Evolutionary conservation across 352 stramenopile genomes (phyloP).

Genomic region (Globisporangium nagaii): DNA sequence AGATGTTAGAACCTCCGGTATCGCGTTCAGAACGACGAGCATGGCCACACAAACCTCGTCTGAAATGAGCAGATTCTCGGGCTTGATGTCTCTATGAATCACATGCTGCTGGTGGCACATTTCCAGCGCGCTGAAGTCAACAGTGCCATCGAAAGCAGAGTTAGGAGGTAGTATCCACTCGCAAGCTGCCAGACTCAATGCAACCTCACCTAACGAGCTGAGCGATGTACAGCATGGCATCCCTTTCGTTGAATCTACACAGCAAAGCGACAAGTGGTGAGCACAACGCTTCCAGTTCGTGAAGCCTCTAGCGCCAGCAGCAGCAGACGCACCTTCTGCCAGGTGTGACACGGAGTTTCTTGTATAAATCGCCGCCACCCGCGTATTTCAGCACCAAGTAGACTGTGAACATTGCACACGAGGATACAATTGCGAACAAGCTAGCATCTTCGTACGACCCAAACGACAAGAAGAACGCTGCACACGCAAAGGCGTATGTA

Average conservation of each 20-base stretch:
- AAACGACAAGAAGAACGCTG: not conserved
- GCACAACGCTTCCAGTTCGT: not conserved
- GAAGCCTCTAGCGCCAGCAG: not conserved
- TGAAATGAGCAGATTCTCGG: slow-evolving; percentile 91
- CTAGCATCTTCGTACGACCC: not conserved
- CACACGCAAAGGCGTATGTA: slow-evolving; percentile 2
- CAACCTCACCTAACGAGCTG: slow-evolving; percentile 70
- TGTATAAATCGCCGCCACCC: slow-evolving; percentile 79
- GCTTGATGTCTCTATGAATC: slow-evolving; percentile 95
- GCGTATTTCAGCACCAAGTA: slow-evolving; percentile 89
- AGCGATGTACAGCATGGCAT: slow-evolving; percentile 59
- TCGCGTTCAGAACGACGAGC: no score
- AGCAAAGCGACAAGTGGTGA: not conserved
- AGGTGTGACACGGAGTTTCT: slow-evolving; percentile 54
- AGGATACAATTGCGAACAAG: not conserved
- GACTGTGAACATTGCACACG: slow-evolving; percentile 18
- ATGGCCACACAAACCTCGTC: slow-evolving; percentile 28
- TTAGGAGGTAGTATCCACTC: not conserved
- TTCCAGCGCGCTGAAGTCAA: slow-evolving; percentile 36
- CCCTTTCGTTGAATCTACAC: slow-evolving; percentile 49
- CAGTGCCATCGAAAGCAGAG: not conserved
- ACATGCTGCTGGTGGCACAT: slow-evolving; percentile 78
- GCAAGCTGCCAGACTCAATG: not conserved
- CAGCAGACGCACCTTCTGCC: slow-evolving; percentile 26
- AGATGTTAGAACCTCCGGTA: no score